Evolutionary conservation across 202 grass and related monocot genomes (phyloP).

Genomic region (Elaeis oleifera): DNA sequence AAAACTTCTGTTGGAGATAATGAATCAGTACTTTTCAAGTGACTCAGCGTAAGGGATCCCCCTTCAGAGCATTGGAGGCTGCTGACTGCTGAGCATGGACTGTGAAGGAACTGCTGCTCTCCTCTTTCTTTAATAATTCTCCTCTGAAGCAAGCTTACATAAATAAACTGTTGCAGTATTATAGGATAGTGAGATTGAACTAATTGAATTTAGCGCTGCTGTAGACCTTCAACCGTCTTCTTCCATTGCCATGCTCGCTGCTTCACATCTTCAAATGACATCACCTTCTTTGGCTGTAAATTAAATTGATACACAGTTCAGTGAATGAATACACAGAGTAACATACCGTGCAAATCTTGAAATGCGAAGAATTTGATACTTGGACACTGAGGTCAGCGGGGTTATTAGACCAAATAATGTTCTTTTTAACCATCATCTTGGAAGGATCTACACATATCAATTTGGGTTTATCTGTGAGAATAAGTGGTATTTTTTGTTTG

Average conservation of each 20-base stretch:
- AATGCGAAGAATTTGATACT: constrained; percentile 68
- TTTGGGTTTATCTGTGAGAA: constrained; percentile 89
- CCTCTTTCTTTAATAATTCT: no score
- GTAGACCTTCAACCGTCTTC: constrained; percentile 87
- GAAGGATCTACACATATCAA: constrained; percentile 85
- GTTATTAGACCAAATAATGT: constrained; percentile 76
- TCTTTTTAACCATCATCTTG: constrained; percentile 75
- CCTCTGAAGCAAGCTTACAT: no score
- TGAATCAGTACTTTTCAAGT: no score
- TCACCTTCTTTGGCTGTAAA: constrained; percentile 84
- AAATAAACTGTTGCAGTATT: no score
- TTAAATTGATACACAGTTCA: neutral
- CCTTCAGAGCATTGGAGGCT: no score
- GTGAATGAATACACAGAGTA: constrained; percentile 1
- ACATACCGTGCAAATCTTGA: constrained; percentile 87
- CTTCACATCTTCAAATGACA: constrained; percentile 77
- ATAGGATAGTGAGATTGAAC: no score
- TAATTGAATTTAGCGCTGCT: constrained; percentile 30
- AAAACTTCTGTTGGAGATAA: no score
- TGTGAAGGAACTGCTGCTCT: no score
- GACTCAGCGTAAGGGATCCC: no score
- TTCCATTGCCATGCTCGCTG: constrained; percentile 94
- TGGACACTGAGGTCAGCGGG: constrained; percentile 65
- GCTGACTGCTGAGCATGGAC: no score
- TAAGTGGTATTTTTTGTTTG: constrained; percentile 97